Percentiles rank a stretch among this genome's conserved stretches.
Conservation (phyloP, 352 stramenopile species). For the Peronosclerospora sorghi region DNA sequence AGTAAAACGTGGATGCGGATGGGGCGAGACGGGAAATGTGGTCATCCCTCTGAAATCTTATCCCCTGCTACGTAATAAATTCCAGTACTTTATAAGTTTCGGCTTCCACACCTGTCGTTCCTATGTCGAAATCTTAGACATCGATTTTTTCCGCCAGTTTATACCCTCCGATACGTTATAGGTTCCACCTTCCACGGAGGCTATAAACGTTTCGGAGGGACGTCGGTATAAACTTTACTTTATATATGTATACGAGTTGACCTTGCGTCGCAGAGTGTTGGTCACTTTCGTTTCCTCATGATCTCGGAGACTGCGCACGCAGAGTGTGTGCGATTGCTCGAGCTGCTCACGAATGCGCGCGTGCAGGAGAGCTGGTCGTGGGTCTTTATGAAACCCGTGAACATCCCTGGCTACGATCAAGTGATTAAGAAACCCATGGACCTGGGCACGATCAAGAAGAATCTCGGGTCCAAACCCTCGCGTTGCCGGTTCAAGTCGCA, state of each 20-base stretch:
- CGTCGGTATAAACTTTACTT: too few species aligned
- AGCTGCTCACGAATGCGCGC: slow-evolving; percentile 66
- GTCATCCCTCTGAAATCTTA: too few species aligned
- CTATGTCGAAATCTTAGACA: too few species aligned
- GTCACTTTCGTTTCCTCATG: slow-evolving; percentile 20
- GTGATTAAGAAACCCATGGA: slow-evolving; percentile 82
- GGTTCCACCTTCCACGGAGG: too few species aligned
- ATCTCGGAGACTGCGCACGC: slow-evolving; percentile 63
- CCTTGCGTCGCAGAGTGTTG: slow-evolving; percentile 12
- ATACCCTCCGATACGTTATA: too few species aligned
- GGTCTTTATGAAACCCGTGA: slow-evolving; percentile 75
- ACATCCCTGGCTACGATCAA: slow-evolving; percentile 55
- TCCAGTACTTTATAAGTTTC: too few species aligned
- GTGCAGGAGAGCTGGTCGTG: slow-evolving; percentile 82
- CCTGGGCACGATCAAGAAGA: slow-evolving; percentile 62
- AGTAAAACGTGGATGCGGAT: not conserved
- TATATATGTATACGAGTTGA: too few species aligned
- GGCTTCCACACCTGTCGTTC: too few species aligned
- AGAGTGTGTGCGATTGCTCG: slow-evolving; percentile 71
- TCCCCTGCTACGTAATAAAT: too few species aligned
- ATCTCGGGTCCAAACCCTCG: slow-evolving; percentile 65
- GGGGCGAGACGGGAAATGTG: not conserved
- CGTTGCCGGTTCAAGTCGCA: slow-evolving; percentile 78
- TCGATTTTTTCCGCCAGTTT: too few species aligned
- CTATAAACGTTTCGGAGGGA: too few species aligned